A percentile compares a stretch with the other conserved stretches of the same genome.
phyloP scores from a whole-genome alignment of 257 asterid genomes.

The Fraxinus quadrangulata region DNA sequence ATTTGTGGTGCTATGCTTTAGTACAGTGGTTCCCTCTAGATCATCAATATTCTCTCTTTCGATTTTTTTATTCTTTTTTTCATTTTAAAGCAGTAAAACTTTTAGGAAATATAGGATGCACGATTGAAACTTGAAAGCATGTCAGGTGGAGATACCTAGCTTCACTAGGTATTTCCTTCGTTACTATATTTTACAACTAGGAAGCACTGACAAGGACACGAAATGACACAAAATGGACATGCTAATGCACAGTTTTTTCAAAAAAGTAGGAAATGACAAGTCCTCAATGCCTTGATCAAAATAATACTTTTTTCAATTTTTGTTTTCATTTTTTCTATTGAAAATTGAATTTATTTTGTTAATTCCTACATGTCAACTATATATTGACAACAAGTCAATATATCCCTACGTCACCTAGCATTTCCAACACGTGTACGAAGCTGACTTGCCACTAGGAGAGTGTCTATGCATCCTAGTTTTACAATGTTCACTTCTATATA shows the following conservation, averaged over 20 bases:
- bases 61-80: background rate
- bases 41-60: background rate
- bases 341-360: too few species aligned
- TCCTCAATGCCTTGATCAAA: background rate
- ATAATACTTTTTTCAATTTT: too few species aligned
- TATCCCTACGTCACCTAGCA: too few species aligned
- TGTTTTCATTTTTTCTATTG: background rate
- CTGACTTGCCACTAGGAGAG: too few species aligned
- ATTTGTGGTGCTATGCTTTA: constrained; percentile 8
- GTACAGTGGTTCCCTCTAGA: background rate
- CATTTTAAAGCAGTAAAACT: background rate
- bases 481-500: background rate
- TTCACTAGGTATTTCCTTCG: background rate
- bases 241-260: background rate
- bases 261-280: too few species aligned
- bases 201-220: background rate
- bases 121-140: too few species aligned
- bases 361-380: too few species aligned
- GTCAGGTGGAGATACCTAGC: background rate
- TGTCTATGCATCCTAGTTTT: too few species aligned
- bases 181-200: background rate
- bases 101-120: background rate
- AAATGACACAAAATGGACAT: background rate
- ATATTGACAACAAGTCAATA: too few species aligned
- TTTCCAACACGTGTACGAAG: too few species aligned